phyloP scores from a whole-genome alignment of 495 filamentous ascomycete species.

The Neurospora sp. region DNA sequence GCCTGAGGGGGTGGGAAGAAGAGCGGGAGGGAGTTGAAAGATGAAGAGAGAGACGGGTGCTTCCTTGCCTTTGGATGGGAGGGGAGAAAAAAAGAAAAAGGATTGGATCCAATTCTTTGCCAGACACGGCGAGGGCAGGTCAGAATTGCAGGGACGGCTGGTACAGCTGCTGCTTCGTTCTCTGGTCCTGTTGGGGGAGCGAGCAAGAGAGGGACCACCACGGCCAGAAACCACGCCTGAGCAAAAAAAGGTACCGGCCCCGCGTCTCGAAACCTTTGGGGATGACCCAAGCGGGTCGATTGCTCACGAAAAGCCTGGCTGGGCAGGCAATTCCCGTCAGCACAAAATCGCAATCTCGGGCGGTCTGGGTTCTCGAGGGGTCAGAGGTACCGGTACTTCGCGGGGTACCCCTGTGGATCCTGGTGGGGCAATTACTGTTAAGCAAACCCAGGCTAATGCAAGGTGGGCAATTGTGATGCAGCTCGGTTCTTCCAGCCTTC shows the following conservation, averaged over 20 bases:
- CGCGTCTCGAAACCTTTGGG: slow-evolving; percentile 23
- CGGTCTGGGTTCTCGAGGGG: slow-evolving; percentile 15
- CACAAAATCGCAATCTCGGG: slow-evolving; percentile 5
- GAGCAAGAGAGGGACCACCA: not conserved
- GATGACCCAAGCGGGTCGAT: slow-evolving; percentile 20
- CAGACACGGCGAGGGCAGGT: not conserved
- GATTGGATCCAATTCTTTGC: not conserved
- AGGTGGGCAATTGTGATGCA: not conserved
- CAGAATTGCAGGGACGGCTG: not conserved
- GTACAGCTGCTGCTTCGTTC: not conserved
- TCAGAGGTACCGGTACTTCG: slow-evolving; percentile 24
- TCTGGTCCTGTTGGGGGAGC: slow-evolving; percentile 11
- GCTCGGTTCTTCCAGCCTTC: not conserved
- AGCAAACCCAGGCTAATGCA: slow-evolving; percentile 2
- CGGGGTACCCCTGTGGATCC: slow-evolving; percentile 2
- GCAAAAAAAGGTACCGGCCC: slow-evolving; percentile 21
- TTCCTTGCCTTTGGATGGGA: slow-evolving; percentile 6
- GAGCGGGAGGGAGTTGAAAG: not conserved
- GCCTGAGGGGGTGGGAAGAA: slow-evolving; percentile 3
- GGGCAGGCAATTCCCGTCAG: not conserved
- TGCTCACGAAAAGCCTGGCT: not conserved
- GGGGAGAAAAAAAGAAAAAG: slow-evolving; percentile 3
- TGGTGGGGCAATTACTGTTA: not conserved
- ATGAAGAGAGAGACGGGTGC: slow-evolving; percentile 5
- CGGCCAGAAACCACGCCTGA: slow-evolving; percentile 1